Conservation (phyloP, 2,329 filamentous ascomycete species). For the Madurella fahalii region DNA sequence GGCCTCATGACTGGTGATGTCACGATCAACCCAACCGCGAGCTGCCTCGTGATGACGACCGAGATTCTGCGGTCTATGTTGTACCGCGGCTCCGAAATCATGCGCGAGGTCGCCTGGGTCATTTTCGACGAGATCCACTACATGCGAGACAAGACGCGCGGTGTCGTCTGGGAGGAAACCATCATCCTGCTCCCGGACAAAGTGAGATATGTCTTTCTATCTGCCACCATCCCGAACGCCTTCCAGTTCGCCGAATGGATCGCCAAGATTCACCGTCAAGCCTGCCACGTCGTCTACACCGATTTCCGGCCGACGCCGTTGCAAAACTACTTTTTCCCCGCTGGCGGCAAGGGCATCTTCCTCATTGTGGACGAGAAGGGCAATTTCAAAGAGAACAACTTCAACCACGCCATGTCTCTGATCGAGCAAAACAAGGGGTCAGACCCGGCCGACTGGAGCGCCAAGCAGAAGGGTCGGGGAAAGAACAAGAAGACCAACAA, state of each 20-base stretch:
- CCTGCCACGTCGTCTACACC: conserved; percentile 98
- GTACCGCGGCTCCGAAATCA: conserved; percentile 96
- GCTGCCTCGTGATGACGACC: conserved; percentile 97
- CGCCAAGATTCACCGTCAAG: conserved; percentile 93
- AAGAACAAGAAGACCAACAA: conserved; percentile 92
- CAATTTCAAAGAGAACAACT: conserved; percentile 93
- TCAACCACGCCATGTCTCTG: conserved; percentile 89
- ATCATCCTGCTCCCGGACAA: conserved; percentile 98
- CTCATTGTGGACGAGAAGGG: conserved; percentile 96
- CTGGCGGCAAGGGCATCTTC: conserved; percentile 87
- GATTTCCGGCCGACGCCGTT: conserved; percentile 95
- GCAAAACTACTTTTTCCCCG: conserved; percentile 96
- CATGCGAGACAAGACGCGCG: conserved; percentile 87
- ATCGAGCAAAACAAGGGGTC: conserved; percentile 85
- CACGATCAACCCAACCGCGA: conserved; percentile 97
- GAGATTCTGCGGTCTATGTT: conserved; percentile 99
- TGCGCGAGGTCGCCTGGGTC: conserved; percentile 98
- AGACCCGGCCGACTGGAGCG: conserved; percentile 73
- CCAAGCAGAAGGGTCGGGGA: conserved; percentile 78
- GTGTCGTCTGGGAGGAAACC: conserved; percentile 99
- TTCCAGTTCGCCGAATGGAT: conserved; percentile 99
- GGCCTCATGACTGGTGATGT: conserved; percentile 99
- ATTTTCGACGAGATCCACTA: conserved; percentile 99
- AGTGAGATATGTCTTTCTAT: conserved; percentile 97
- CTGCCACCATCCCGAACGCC: conserved; percentile 95